These are phyloP conservation scores for Babesia bigemina DNA, from an alignment of 169 alveolate genomes.

Conservation along the genomic window DNA sequence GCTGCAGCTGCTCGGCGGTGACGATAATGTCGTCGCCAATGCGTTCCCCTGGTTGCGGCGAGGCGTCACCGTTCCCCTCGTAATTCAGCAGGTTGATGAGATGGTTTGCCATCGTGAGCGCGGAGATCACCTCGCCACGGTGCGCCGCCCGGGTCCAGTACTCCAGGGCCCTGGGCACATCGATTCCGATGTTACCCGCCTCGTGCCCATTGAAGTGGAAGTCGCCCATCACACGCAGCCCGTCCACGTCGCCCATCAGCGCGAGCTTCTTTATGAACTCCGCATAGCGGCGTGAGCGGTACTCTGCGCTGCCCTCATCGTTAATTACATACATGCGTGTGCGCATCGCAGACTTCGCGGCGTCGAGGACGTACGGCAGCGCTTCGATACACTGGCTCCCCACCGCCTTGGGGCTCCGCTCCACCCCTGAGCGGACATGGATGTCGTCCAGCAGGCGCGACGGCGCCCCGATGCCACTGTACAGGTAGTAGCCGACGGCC, in stretches of 20 bases:
- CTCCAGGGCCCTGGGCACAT: conserved; percentile 79
- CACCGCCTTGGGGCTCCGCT: conserved; percentile 47
- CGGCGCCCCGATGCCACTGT: conserved; percentile 70
- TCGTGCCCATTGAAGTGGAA: conserved; percentile 83
- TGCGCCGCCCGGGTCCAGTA: conserved; percentile 86
- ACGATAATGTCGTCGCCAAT: background rate
- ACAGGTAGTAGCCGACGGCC: conserved; percentile 73
- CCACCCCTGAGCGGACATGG: conserved; percentile 56
- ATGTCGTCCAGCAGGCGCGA: conserved; percentile 63
- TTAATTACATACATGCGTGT: background rate
- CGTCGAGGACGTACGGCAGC: conserved; percentile 60
- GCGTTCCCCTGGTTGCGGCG: conserved; percentile 19
- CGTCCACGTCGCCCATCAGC: conserved; percentile 77
- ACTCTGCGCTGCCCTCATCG: conserved; percentile 59
- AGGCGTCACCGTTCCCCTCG: conserved; percentile 23
- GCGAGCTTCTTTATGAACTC: conserved; percentile 77
- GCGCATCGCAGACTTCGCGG: conserved; percentile 64
- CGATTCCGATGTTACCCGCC: conserved; percentile 64
- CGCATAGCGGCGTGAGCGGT: conserved; percentile 69
- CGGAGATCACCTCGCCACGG: conserved; percentile 85
- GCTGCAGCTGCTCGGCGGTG: conserved; percentile 2
- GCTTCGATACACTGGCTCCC: conserved; percentile 63
- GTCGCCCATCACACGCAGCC: conserved; percentile 84
- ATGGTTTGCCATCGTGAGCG: conserved; percentile 80
- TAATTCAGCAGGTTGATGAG: conserved; percentile 54